A percentile compares a stretch with the other conserved stretches of the same genome.
phyloP scores from a whole-genome alignment of 1,284 basidiomycete genomes.

The Psilocybe mexicana region DNA sequence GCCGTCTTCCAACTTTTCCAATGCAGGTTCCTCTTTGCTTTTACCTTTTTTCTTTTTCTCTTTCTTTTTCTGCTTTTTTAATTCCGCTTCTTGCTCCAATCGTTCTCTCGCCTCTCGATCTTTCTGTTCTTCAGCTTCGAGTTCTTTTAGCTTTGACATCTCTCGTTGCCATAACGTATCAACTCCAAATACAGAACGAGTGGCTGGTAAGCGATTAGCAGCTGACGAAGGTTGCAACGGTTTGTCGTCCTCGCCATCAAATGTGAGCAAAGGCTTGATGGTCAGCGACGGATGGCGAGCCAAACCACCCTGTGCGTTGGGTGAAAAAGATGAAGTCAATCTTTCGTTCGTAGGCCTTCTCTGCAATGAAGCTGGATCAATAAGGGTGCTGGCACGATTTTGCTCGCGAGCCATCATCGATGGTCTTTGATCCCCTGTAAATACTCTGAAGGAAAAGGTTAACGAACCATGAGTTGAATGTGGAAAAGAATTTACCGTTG shows the following conservation, averaged over 20 bases:
- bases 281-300: constrained; percentile 49
- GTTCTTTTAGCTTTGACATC: constrained; percentile 69
- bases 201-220: constrained; percentile 37
- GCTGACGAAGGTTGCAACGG: constrained; percentile 26
- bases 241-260: constrained; percentile 54
- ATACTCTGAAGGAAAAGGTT: constrained; percentile 24
- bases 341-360: constrained; percentile 45
- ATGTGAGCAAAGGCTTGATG: constrained; percentile 59
- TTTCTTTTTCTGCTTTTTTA: constrained; percentile 43
- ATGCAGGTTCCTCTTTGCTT: constrained; percentile 31
- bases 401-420: constrained; percentile 79
- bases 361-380: constrained; percentile 66
- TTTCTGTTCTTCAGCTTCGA: constrained; percentile 61
- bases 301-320: constrained; percentile 35
- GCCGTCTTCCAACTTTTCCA: constrained; percentile 17
- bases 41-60: constrained; percentile 48
- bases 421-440: constrained; percentile 69
- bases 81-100: constrained; percentile 46
- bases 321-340: constrained; percentile 42
- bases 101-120: constrained; percentile 50
- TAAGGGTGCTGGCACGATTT: constrained; percentile 62
- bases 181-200: constrained; percentile 78
- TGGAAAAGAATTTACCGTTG: constrained; percentile 53
- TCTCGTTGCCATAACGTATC: constrained; percentile 83
- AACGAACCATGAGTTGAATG: constrained; percentile 8